Percentiles rank a stretch among this genome's conserved stretches.
Conservation (phyloP, 164 flowering plant species). For the Malania oleifera region DNA sequence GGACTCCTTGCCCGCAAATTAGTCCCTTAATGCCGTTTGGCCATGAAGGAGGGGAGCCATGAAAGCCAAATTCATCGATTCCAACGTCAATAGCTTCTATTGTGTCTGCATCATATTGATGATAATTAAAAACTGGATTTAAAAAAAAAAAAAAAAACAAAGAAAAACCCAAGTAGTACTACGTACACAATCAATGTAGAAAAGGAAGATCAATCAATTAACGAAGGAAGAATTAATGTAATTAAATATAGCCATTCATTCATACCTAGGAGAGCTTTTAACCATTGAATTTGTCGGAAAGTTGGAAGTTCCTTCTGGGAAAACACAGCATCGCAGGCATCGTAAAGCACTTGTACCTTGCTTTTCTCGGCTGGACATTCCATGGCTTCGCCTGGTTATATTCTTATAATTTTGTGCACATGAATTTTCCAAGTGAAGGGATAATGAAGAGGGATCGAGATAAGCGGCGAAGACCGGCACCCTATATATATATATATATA, state of each 20-base stretch:
- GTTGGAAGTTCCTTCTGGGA: conserved; percentile 24
- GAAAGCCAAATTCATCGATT: conserved; percentile 23
- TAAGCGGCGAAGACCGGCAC: not conserved
- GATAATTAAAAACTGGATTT: not conserved
- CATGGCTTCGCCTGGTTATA: not conserved
- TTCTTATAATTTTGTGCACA: too few species aligned
- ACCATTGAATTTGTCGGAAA: conserved; percentile 27
- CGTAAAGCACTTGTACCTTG: conserved; percentile 29
- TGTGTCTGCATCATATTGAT: conserved; percentile 22
- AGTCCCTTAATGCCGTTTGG: conserved; percentile 4
- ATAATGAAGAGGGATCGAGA: not conserved
- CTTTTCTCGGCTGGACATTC: conserved; percentile 15
- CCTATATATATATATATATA: too few species aligned
- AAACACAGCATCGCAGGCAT: conserved; percentile 25
- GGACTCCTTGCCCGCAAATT: conserved; percentile 15
- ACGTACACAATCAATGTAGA: too few species aligned
- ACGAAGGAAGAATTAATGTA: too few species aligned
- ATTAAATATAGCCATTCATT: too few species aligned
- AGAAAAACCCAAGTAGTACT: too few species aligned
- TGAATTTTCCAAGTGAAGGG: too few species aligned
- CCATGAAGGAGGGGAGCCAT: conserved; percentile 9
- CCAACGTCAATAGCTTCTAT: conserved; percentile 31
- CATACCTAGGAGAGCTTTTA: conserved; percentile 26
- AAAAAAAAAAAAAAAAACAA: not conserved
- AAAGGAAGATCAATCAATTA: too few species aligned